Percentiles rank a stretch among this genome's conserved stretches.
Conservation (phyloP, 495 filamentous ascomycete species). For the Penicillium diatomitis region DNA sequence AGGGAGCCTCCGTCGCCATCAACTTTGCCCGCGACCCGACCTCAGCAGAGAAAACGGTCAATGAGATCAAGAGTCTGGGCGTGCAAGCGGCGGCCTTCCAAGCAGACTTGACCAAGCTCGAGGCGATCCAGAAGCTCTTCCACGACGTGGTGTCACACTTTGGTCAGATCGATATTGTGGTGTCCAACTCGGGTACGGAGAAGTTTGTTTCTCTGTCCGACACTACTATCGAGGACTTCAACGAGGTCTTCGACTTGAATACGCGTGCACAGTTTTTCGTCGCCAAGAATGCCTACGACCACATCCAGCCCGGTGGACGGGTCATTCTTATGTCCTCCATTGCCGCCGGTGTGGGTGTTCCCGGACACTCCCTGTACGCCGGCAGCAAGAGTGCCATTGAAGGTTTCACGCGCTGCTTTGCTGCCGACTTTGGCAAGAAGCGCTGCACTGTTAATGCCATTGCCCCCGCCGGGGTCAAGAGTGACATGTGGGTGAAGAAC, state of each 20-base stretch:
- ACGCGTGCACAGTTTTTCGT: constrained; percentile 77
- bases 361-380: constrained; percentile 67
- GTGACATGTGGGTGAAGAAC: constrained; percentile 65
- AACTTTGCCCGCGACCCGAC: constrained; percentile 63
- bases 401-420: constrained; percentile 67
- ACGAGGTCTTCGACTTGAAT: constrained; percentile 69
- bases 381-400: constrained; percentile 71
- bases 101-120: constrained; percentile 61
- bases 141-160: constrained; percentile 54
- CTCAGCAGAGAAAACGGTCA: constrained; percentile 54
- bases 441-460: constrained; percentile 71
- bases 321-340: constrained; percentile 51
- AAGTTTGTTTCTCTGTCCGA: constrained; percentile 46
- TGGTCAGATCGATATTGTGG: constrained; percentile 65
- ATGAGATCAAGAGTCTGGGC: constrained; percentile 50
- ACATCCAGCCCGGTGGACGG: constrained; percentile 57
- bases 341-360: constrained; percentile 50
- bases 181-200: constrained; percentile 49
- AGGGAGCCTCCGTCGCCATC: constrained; percentile 63
- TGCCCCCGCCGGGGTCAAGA: constrained; percentile 70
- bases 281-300: constrained; percentile 62
- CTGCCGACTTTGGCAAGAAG: constrained; percentile 61
- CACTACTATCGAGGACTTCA: constrained; percentile 65
- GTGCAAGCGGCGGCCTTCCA: constrained; percentile 59
- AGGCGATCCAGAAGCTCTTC: constrained; percentile 57